A percentile compares a stretch with the other conserved stretches of the same genome.
Evolutionary conservation across 148 eudicot genomes (phyloP).

Genomic region (Oxyria digyna): DNA sequence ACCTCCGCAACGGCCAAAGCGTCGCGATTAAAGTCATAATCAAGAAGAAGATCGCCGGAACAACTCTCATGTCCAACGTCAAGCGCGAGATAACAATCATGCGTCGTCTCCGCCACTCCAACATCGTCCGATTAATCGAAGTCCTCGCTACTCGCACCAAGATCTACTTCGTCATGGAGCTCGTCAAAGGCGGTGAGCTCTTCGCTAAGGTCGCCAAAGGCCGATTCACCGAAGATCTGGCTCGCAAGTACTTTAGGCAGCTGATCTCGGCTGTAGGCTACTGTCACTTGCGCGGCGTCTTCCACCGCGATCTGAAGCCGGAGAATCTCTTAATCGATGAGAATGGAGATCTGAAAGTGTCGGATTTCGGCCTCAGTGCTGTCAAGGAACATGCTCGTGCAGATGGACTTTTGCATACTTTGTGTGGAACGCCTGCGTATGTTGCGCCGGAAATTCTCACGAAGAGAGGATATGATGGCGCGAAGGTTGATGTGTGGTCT

Average conservation of each 20-base stretch:
- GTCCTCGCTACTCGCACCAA: slow-evolving; percentile 54
- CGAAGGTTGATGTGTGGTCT: slow-evolving; percentile 66
- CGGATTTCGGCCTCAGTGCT: slow-evolving; percentile 75
- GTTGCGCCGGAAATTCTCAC: slow-evolving; percentile 71
- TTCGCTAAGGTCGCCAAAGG: slow-evolving; percentile 59
- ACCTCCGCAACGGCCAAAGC: slow-evolving; percentile 40
- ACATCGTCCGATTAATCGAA: slow-evolving; percentile 49
- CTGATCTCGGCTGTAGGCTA: slow-evolving; percentile 54
- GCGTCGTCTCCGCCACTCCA: slow-evolving; percentile 42
- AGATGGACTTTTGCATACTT: slow-evolving; percentile 58
- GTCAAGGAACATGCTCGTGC: slow-evolving; percentile 25
- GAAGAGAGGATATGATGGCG: slow-evolving; percentile 68
- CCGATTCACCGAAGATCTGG: slow-evolving; percentile 49
- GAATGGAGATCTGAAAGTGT: slow-evolving; percentile 41
- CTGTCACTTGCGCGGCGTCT: slow-evolving; percentile 65
- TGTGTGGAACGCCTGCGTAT: slow-evolving; percentile 90
- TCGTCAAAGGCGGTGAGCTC: slow-evolving; percentile 65
- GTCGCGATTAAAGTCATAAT: slow-evolving; percentile 52
- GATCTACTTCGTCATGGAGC: slow-evolving; percentile 60
- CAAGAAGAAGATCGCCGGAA: slow-evolving; percentile 31
- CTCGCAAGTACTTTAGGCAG: slow-evolving; percentile 52
- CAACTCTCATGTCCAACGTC: slow-evolving; percentile 23
- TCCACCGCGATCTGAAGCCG: slow-evolving; percentile 66
- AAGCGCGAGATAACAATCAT: slow-evolving; percentile 60
- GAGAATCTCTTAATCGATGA: slow-evolving; percentile 66